Evolutionary conservation across 495 filamentous ascomycete species (phyloP).

Genomic region (Penicillium dipodomyicola): DNA sequence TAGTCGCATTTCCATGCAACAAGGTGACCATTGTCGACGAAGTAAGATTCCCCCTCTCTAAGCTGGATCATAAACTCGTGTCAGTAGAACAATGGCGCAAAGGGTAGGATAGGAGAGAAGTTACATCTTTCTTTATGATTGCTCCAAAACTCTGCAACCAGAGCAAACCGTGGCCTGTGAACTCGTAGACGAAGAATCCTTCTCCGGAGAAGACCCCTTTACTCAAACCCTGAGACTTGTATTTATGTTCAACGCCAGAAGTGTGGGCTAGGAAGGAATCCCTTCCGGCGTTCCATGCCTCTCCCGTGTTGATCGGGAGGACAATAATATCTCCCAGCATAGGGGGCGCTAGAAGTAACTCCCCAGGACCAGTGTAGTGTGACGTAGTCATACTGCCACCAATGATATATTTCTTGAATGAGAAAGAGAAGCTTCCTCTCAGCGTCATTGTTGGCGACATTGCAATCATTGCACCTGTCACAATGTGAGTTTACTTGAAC

Average conservation of each 20-base stretch:
- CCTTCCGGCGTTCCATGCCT: conserved; percentile 74
- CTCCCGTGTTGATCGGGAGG: conserved; percentile 64
- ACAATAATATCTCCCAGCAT: conserved; percentile 84
- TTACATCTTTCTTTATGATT: conserved; percentile 91
- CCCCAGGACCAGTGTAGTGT: conserved; percentile 85
- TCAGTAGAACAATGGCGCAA: too few species aligned
- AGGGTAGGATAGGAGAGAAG: conserved; percentile 25
- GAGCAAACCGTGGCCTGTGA: conserved; percentile 71
- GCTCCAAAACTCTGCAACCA: conserved; percentile 94
- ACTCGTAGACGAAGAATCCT: conserved; percentile 87
- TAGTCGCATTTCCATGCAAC: conserved; percentile 99
- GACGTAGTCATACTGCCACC: conserved; percentile 80
- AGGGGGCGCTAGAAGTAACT: conserved; percentile 77
- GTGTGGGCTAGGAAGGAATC: conserved; percentile 80
- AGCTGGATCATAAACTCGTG: conserved; percentile 46
- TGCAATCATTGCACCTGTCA: conserved; percentile 75
- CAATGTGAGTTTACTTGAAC: too few species aligned
- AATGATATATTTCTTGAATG: conserved; percentile 77
- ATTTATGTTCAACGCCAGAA: conserved; percentile 74
- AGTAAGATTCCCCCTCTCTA: conserved; percentile 74
- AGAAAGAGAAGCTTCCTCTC: conserved; percentile 76
- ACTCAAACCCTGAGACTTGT: conserved; percentile 79
- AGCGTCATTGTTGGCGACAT: conserved; percentile 88
- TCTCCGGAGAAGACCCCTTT: conserved; percentile 95
- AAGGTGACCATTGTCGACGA: conserved; percentile 92